phyloP scores from a whole-genome alignment of 2,329 filamentous ascomycete genomes.

The Pseudogymnoascus sp. region DNA sequence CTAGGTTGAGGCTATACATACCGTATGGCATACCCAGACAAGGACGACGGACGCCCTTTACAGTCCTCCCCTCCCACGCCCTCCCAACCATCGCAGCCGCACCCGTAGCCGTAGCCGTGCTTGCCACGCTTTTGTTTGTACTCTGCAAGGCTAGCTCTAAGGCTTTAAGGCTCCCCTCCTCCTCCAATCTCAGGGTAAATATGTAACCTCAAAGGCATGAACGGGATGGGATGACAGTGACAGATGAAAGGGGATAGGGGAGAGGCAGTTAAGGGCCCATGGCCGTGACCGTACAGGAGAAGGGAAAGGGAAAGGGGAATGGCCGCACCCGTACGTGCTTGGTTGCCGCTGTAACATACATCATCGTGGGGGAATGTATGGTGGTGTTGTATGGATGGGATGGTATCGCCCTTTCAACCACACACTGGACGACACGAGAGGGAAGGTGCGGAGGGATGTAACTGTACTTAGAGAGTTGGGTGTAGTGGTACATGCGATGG shows the following conservation, averaged over 20 bases:
- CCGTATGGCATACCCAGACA: neutral
- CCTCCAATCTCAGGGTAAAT: neutral
- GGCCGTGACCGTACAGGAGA: neutral
- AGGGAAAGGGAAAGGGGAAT: no score
- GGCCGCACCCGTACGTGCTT: neutral
- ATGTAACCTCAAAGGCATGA: neutral
- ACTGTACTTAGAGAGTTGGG: neutral
- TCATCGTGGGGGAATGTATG: no score
- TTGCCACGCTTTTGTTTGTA: neutral
- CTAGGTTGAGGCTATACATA: neutral
- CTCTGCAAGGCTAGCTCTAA: neutral
- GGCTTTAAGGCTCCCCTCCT: neutral
- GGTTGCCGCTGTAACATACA: no score
- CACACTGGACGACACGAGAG: neutral
- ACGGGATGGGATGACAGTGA: neutral
- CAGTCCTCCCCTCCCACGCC: neutral
- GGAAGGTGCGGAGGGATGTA: no score
- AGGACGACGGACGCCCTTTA: neutral
- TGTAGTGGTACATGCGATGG: neutral
- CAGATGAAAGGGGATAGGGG: no score
- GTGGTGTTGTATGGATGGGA: no score
- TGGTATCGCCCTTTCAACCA: neutral
- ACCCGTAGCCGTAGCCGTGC: no score
- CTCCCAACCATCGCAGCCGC: neutral
- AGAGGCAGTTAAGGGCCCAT: neutral